Conservation (phyloP, 129 eudicot genomes). For the Centaurea solstitialis region DNA sequence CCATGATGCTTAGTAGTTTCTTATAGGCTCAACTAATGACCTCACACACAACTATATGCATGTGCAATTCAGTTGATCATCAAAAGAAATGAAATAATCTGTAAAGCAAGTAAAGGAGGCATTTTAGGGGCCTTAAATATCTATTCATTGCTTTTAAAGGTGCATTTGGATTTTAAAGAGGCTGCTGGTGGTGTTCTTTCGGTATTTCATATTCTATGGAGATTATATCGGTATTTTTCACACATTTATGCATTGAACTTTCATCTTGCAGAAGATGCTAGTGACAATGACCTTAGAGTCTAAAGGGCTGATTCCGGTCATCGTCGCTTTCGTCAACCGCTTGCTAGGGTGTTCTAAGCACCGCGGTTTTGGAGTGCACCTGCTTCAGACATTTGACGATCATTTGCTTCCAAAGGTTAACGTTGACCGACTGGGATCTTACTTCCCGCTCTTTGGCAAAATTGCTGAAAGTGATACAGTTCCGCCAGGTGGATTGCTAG, state of each 20-base stretch:
- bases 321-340: conserved; percentile 70
- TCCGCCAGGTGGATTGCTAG: conserved; percentile 72
- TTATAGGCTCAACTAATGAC: background rate
- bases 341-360: conserved; percentile 72
- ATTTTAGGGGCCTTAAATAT: background rate
- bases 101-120: background rate
- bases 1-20: background rate
- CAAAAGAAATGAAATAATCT: background rate
- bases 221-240: background rate
- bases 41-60: background rate
- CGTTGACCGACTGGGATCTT: conserved; percentile 64
- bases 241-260: conserved; percentile 6
- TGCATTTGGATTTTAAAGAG: conserved; percentile 1
- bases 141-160: background rate
- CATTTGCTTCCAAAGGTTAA: conserved; percentile 75
- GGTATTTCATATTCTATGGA: conserved; percentile 8
- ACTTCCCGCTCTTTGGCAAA: conserved; percentile 81
- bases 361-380: conserved; percentile 69
- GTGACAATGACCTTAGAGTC: conserved; percentile 64
- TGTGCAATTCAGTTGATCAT: background rate
- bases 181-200: background rate
- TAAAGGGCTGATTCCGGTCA: conserved; percentile 73
- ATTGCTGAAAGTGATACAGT: conserved; percentile 75
- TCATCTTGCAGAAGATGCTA: conserved; percentile 58
- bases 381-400: conserved; percentile 70